These are phyloP conservation scores for Lentithecium fluviatile DNA, from an alignment of 495 filamentous ascomycete species.

Conservation along the genomic window DNA sequence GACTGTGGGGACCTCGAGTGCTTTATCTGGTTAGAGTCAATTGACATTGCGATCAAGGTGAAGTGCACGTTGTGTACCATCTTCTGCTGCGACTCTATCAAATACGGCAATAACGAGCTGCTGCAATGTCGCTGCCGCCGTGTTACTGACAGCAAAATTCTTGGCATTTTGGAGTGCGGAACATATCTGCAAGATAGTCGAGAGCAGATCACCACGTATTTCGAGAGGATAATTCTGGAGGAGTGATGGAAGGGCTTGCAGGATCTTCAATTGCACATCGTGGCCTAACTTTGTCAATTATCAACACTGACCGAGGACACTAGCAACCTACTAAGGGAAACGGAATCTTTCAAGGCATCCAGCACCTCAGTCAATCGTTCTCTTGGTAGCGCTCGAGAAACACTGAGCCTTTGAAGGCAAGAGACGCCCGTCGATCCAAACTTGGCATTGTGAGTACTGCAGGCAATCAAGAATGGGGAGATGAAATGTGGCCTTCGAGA, in stretches of 20 bases:
- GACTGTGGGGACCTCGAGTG: conserved; percentile 52
- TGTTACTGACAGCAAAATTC: conserved; percentile 87
- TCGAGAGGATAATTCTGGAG: conserved; percentile 87
- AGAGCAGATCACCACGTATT: conserved; percentile 75
- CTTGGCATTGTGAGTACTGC: conserved; percentile 81
- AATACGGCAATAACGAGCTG: conserved; percentile 90
- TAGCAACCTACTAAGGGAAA: conserved; percentile 53
- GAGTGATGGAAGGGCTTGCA: conserved; percentile 88
- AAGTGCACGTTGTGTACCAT: conserved; percentile 54
- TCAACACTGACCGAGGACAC: background rate
- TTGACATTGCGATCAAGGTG: background rate
- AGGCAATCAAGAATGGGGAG: conserved; percentile 89
- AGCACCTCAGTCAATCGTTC: conserved; percentile 76
- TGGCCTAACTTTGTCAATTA: conserved; percentile 53
- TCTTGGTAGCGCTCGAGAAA: conserved; percentile 71
- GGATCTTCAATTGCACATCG: conserved; percentile 92
- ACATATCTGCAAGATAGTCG: conserved; percentile 81
- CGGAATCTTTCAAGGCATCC: conserved; percentile 80
- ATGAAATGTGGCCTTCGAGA: conserved; percentile 77
- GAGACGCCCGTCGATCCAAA: conserved; percentile 81
- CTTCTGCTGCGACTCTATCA: conserved; percentile 82
- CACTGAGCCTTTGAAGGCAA: conserved; percentile 84
- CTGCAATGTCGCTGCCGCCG: conserved; percentile 89
- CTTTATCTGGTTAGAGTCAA: conserved; percentile 41
- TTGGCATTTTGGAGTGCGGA: conserved; percentile 86